These are phyloP conservation scores for Backusella mclennaniae DNA, from an alignment of 192 early-diverging fungal genomes.

Conservation along the genomic window DNA sequence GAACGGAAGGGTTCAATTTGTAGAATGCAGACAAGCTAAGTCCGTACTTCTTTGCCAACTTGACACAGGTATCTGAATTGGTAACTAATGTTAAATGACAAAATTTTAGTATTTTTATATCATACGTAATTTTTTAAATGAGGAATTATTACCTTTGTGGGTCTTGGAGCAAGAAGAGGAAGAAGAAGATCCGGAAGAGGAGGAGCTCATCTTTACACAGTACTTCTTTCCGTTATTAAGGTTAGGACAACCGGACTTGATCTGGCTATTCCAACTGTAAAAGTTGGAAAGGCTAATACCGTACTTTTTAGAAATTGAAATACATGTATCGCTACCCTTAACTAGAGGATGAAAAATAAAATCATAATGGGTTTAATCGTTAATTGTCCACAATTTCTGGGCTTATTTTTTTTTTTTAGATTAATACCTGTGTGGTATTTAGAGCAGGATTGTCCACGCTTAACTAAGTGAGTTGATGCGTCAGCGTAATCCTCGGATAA, in stretches of 20 bases:
- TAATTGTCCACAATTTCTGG: neutral
- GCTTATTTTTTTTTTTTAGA: neutral
- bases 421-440: conserved; percentile 25
- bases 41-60: neutral
- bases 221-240: conserved; percentile 28
- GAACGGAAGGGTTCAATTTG: neutral
- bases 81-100: neutral
- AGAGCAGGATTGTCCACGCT: conserved; percentile 17
- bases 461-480: neutral
- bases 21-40: neutral
- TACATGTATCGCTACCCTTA: conserved; percentile 22
- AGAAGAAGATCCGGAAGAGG: neutral
- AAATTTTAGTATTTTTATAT: neutral
- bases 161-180: conserved; percentile 1
- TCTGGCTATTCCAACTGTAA: conserved; percentile 24
- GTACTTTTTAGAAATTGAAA: conserved; percentile 18
- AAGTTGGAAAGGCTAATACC: conserved; percentile 21
- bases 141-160: neutral
- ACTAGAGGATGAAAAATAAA: conserved; percentile 4
- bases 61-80: neutral
- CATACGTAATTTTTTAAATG: neutral
- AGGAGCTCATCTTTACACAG: conserved; percentile 19
- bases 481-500: conserved; percentile 15
- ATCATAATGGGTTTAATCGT: neutral
- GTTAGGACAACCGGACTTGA: conserved; percentile 33